Evolutionary conservation across 306 rosid genomes (phyloP), one percentile per base, ranked within the genome.

Genomic region (Vachellia collinsii): DNA sequence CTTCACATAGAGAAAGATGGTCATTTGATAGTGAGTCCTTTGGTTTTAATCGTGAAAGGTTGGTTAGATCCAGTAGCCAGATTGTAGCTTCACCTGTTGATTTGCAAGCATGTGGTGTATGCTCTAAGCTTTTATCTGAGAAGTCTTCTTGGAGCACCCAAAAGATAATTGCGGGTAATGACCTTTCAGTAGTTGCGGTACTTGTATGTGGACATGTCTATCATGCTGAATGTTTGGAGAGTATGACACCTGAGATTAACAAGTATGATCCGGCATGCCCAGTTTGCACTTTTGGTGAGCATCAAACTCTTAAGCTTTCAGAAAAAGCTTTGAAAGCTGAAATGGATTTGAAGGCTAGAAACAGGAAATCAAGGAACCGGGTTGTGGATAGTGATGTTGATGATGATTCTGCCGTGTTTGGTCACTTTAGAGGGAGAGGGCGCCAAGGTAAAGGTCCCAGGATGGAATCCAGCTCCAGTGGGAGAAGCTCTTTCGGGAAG

Each of bases 211-310:
- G 97, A 34, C 98, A 93, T 47, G 87, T 89, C 54, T 93, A 92
- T 86, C 99, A 96, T 83, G 97, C 94, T 20, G 98, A 96, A 78
- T 96, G 98, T 81, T 84, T 96, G 90, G 99, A 96, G 90, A 80
- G 76, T 71, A 78, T 92, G 93, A 93, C 99, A 11, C 87, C 91
- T 70, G 99, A 93, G 72, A 85, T 86, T 61, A 79, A 77, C 80
- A 93, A 92, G 88, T 92, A 91, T n/a, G 99, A 96, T 50, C 99
- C 99, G 7, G 87, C 83, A 79, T 96, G 99, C 74, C 99, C 97
- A 3, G 81, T 96, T 72, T 96, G 99, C 82, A 88, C 91, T 69
- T 88, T 88, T 19, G 97, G 98, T 78, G 98, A 96, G 89, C 91
- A 91, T 81, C 97, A 93, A 77, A 86, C 91, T 74, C 79, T 79